These are phyloP conservation scores for Sarcomyxa edulis DNA, from an alignment of 768 basidiomycete genomes.

Conservation along the genomic window DNA sequence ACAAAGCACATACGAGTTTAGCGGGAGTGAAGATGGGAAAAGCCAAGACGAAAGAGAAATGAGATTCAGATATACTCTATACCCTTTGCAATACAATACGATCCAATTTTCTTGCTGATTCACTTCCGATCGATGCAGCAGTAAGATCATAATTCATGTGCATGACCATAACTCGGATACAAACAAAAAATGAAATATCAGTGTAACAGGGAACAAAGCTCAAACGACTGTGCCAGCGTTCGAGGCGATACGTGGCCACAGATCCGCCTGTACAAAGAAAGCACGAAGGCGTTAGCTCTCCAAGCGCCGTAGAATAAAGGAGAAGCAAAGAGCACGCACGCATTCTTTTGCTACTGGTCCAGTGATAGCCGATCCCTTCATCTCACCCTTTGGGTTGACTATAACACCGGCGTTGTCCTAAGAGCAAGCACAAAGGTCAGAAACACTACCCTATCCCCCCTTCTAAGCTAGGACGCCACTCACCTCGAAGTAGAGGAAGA, in stretches of 20 bases:
- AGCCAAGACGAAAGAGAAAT: no score
- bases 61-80: no score
- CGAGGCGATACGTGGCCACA: slow-evolving; percentile 99
- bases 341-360: slow-evolving; percentile 99
- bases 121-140: no score
- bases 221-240: slow-evolving; percentile 98
- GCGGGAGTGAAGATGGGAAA: no score
- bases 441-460: no score
- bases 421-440: not conserved
- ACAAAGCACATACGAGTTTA: no score
- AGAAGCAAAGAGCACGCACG: slow-evolving; percentile 40
- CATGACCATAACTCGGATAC: no score
- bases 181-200: no score
- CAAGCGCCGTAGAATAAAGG: slow-evolving; percentile 1
- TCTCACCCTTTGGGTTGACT: slow-evolving; percentile 98
- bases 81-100: no score
- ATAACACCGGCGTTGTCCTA: slow-evolving; percentile 96
- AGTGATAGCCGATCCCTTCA: slow-evolving; percentile 98
- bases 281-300: slow-evolving; percentile 1
- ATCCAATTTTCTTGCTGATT: no score
- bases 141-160: no score
- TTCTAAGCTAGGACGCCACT: slow-evolving; percentile 17
- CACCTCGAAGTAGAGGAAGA: slow-evolving; percentile 98
- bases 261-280: slow-evolving; percentile 65
- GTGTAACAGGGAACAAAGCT: no score